Evolutionary conservation across 352 stramenopile species (phyloP).

Genomic region (Phytophthora pluvialis): DNA sequence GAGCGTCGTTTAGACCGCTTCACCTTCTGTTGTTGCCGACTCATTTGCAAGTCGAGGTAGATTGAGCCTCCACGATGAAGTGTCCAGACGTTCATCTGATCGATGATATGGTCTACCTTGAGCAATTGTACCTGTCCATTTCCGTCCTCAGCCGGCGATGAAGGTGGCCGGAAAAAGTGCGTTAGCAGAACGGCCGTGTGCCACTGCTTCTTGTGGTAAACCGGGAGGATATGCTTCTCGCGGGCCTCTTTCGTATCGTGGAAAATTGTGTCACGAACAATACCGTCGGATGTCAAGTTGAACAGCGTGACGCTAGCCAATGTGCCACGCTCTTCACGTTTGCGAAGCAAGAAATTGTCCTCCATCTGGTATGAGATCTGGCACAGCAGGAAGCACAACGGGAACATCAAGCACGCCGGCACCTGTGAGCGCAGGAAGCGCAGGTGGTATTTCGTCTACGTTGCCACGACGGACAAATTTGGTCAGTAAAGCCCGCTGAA

Average conservation of each 20-base stretch:
- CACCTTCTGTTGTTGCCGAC: constrained; percentile 83
- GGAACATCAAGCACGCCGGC: constrained; percentile 83
- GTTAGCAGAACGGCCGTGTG: constrained; percentile 86
- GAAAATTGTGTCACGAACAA: constrained; percentile 89
- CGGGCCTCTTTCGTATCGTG: constrained; percentile 86
- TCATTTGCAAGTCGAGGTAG: constrained; percentile 89
- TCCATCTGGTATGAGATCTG: constrained; percentile 91
- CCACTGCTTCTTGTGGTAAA: constrained; percentile 90
- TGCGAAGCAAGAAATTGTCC: constrained; percentile 82
- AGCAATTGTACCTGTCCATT: constrained; percentile 84
- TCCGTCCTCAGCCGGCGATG: constrained; percentile 71
- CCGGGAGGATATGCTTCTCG: constrained; percentile 83
- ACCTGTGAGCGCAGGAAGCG: constrained; percentile 85
- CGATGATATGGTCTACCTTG: constrained; percentile 89
- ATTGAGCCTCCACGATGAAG: constrained; percentile 85
- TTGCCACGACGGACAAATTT: constrained; percentile 13
- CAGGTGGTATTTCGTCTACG: constrained; percentile 85
- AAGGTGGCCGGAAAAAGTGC: constrained; percentile 80
- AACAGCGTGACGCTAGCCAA: constrained; percentile 84
- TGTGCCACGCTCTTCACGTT: constrained; percentile 80
- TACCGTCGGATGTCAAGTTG: constrained; percentile 87
- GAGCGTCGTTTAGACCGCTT: constrained; percentile 64
- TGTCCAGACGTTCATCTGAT: constrained; percentile 88
- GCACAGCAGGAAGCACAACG: constrained; percentile 81
- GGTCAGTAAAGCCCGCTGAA: constrained; percentile 17